Base-by-base conservation (phyloP, 768 basidiomycete genomes). In the Auriculariales sp. region DNA sequence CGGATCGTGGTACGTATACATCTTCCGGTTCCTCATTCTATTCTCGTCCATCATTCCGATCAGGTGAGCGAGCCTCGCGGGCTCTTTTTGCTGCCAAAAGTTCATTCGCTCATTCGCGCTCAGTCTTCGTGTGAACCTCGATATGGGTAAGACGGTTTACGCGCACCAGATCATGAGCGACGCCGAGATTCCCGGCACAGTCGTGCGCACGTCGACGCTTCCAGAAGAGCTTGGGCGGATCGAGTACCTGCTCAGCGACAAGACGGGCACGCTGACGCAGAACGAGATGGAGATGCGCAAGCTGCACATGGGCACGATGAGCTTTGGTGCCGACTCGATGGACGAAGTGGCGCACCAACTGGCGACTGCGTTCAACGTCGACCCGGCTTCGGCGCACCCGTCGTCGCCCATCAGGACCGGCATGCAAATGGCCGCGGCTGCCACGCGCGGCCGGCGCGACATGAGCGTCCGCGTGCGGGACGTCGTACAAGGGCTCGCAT, bases 241-340 rank as follows among this genome's bases (percentile, higher is more conserved):
- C 52, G 91, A 95, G 57, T 98, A 98, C 65, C 69, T 99, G 32
- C 68, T 99, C 19, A 95, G 89, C 55, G 95, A 99, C 62, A 99
- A 99, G 70, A 99, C 95, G 3, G 95, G 95, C 0, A 99, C 95
- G 6, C 65, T 98, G 54, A 99, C 95, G 0, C 88, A 97, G 63
- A 99, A 99, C 61, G 94, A 97, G 62, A 99, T 99, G 95, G 94
- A 98, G 65, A 87, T 98, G 85, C 92, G 84, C 71, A 99, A 95
- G 62, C 70, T 99, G 27, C 95, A 98, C 59, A 89, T 98, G 84
- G 95, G 95, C 3, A 99, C 95, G 1, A 89, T 97, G 77, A 93
- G 90, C 0, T 99, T 93, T 59, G 93, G 89, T 1, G 82, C 71
- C 54, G 95, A 99, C 58, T 83, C 95, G n/a, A 98, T 99, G 94